Evolutionary conservation across 1,284 basidiomycete genomes (phyloP), one percentile per base, ranked within the genome.

Genomic region (Apiotrichum gracile): DNA sequence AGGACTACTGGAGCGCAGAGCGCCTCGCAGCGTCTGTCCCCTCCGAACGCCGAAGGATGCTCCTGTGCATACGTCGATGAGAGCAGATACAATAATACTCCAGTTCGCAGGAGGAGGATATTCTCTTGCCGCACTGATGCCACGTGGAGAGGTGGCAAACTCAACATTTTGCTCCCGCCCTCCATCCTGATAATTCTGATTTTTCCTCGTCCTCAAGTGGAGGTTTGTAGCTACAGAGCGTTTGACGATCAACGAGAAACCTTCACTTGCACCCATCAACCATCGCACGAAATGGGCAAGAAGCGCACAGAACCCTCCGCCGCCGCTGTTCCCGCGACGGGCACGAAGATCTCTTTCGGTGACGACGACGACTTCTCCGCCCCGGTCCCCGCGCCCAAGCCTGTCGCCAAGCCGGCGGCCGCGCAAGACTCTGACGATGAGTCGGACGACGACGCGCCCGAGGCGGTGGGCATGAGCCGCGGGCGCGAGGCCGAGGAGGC

Each of bases 271-370:
- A 14, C 12, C 29, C 17, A 13, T 13, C 9, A 9, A 27, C 35
- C 19, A 4, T 19, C 14, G n/a, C 46, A 26, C 25, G 43, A 17
- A 19, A 60, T 60, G 58, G 55, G 42, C 31, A 60, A 57, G 55
- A 54, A 58, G 24, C 52, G 52, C 34, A 34, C 41, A 9, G 47
- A 47, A 19, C 51, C 51, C 7, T 47, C 44, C 19, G 49, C 39
- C 34, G 59, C 60, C 12, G 58, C 60, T 16, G 54, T 51, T 6
- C 61, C 64, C 9, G 42, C 61, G 2, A 54, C 54, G 25, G 66
- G 66, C 24, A 64, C 54, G 44, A 68, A 64, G 52, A 63, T 61
- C 39, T 63, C 66, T 4, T 68, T 68, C 27, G 63, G 48, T 33
- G 54, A 52, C 40, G 55, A 52, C 26, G 55, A 60, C 47, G 50